A percentile compares a stretch with the other conserved stretches of the same genome.
Evolutionary conservation across 1,139 yeast genomes (phyloP).

Genomic region (Yamadazyma sp.): DNA sequence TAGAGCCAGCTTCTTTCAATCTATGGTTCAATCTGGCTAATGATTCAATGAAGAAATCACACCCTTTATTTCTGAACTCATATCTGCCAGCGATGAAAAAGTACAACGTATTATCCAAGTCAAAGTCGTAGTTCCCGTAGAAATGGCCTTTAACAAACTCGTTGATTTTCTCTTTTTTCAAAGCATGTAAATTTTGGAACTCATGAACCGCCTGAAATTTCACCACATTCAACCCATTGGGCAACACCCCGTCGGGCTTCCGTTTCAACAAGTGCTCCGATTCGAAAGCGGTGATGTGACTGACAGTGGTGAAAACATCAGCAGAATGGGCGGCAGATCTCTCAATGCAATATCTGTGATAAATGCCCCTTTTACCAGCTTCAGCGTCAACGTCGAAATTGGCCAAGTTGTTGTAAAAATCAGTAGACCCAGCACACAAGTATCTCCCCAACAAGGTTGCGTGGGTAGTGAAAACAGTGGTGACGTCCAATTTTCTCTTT

Average conservation of each 20-base stretch:
- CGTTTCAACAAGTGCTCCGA: slow-evolving; percentile 90
- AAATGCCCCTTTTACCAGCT: slow-evolving; percentile 96
- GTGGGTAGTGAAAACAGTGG: slow-evolving; percentile 96
- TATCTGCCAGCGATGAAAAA: slow-evolving; percentile 97
- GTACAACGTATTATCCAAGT: slow-evolving; percentile 87
- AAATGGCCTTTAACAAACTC: slow-evolving; percentile 96
- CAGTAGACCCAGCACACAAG: slow-evolving; percentile 94
- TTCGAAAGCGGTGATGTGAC: slow-evolving; percentile 95
- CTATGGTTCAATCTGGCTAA: slow-evolving; percentile 89
- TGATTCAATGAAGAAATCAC: slow-evolving; percentile 90
- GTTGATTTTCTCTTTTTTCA: slow-evolving; percentile 86
- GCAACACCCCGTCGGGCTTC: slow-evolving; percentile 96
- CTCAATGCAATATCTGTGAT: slow-evolving; percentile 95
- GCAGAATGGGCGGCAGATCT: slow-evolving; percentile 95
- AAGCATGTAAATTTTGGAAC: slow-evolving; percentile 93
- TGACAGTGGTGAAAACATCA: slow-evolving; percentile 96
- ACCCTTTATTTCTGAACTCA: slow-evolving; percentile 96
- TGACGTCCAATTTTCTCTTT: slow-evolving; percentile 87
- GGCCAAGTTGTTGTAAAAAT: slow-evolving; percentile 88
- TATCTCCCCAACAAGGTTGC: slow-evolving; percentile 95
- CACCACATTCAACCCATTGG: slow-evolving; percentile 93
- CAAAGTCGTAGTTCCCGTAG: slow-evolving; percentile 95
- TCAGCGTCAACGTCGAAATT: slow-evolving; percentile 95
- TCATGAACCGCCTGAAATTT: slow-evolving; percentile 98
- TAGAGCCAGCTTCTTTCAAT: slow-evolving; percentile 77